These are phyloP conservation scores for Dothistroma pini DNA, from an alignment of 2,329 filamentous ascomycete genomes.

Conservation along the genomic window DNA sequence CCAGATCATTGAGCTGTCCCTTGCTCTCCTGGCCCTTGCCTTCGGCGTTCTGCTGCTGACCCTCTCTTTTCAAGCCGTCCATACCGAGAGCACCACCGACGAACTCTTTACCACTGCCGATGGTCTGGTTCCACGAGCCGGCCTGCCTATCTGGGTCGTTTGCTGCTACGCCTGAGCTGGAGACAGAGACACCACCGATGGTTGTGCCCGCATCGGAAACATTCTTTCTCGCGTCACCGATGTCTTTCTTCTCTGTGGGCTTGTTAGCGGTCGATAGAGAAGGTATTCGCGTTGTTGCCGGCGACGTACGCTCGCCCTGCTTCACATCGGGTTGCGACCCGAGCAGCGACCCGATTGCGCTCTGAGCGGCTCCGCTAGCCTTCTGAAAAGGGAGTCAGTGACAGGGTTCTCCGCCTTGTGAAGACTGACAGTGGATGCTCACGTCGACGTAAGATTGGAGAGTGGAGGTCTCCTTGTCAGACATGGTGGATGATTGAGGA, in stretches of 20 bases:
- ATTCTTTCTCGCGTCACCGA: conserved; percentile 64
- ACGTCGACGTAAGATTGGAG: conserved; percentile 67
- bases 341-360: conserved; percentile 66
- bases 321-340: conserved; percentile 67
- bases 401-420: neutral
- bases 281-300: neutral
- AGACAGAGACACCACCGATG: conserved; percentile 67
- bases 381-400: conserved; percentile 41
- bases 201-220: conserved; percentile 72
- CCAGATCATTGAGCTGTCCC: conserved; percentile 74
- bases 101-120: conserved; percentile 81
- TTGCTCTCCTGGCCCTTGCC: conserved; percentile 79
- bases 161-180: conserved; percentile 64
- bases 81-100: conserved; percentile 72
- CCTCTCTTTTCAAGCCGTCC: conserved; percentile 69
- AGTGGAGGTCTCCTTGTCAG: conserved; percentile 64
- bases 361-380: conserved; percentile 69
- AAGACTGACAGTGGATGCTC: neutral
- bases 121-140: conserved; percentile 82
- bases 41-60: conserved; percentile 61
- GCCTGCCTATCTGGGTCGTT: conserved; percentile 69
- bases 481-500: conserved; percentile 10
- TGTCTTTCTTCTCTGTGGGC: conserved; percentile 57
- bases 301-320: conserved; percentile 22
- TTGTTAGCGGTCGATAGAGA: neutral